Base-by-base conservation (phyloP, 2,329 filamentous ascomycete genomes). In the Fusarium abutilonis region DNA sequence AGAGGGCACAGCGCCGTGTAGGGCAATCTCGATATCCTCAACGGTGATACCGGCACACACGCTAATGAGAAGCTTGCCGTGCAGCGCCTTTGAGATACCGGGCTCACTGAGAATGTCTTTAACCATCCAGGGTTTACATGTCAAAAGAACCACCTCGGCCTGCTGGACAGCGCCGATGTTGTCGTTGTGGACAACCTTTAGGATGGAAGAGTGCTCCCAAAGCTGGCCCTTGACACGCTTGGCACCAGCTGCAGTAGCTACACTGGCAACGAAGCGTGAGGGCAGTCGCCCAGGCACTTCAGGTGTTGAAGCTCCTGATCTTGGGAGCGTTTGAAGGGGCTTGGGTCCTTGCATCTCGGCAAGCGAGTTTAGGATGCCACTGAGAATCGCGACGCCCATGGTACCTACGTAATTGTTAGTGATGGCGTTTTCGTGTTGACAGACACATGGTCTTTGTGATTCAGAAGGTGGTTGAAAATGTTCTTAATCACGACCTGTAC, bases 371-470 rank as follows among this genome's bases (percentile, higher is more conserved):
- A 96, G 84, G 72, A 97, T 89, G 63, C 92, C 92, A 51, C 85
- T 88, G 54, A 96, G 85, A 67, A 96, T 93, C 55, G 91, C 91
- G 59, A 91, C 91, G 56, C 92, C 92, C 86, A 96, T 91, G 49
- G 88, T 93, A 65, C 91, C 90, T 93, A 68, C 48, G 45, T 50
- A 34, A 55, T 47, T 36, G 54, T 66, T 47, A 66, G 61, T 36
- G 56, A 53, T 32, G 43, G 23, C 47, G 23, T 36, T 52, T 38
- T 40, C 4, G 41, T 21, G 17, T 26, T 38, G 40, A 26, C 41
- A 23, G 36, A 29, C 13, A 42, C 19, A 50, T 26, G 17, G 21
- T 32, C 11, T 15, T 9, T 15, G 28, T 11, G 42, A 26, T 34
- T 36, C 40, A 42, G 41, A 41, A 21, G 15, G 21, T 29, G 41